A percentile compares a stretch with the other conserved stretches of the same genome.
These are phyloP conservation scores for Evansstolkia leycettana DNA, from an alignment of 495 filamentous ascomycete species.

Conservation along the genomic window DNA sequence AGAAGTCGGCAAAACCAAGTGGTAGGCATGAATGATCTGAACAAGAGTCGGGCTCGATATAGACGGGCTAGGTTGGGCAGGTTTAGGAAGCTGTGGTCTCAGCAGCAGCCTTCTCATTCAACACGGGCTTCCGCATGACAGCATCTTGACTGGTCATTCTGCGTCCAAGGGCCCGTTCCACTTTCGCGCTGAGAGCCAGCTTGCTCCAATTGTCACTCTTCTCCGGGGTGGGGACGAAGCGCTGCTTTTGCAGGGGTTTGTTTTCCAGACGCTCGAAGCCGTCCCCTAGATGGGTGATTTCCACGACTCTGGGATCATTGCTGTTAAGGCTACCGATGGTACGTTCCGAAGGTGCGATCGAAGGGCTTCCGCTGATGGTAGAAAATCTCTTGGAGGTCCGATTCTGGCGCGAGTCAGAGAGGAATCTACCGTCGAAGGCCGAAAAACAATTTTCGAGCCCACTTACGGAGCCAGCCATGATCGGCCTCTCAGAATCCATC, in stretches of 20 bases:
- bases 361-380: conserved; percentile 66
- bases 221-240: conserved; percentile 68
- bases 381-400: conserved; percentile 69
- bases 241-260: conserved; percentile 71
- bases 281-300: conserved; percentile 71
- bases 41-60: neutral
- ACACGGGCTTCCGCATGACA: conserved; percentile 53
- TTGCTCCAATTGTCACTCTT: conserved; percentile 82
- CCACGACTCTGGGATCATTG: conserved; percentile 44
- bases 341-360: conserved; percentile 49
- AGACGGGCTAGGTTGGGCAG: neutral
- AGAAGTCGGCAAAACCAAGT: no score
- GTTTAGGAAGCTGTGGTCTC: conserved; percentile 11
- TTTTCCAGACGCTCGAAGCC: conserved; percentile 85
- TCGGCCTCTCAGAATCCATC: conserved; percentile 61
- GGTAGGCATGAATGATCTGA: no score
- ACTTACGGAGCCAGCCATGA: conserved; percentile 66
- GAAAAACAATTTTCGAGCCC: neutral
- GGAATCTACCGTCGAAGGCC: no score
- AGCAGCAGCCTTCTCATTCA: conserved; percentile 35
- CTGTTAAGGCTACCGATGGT: conserved; percentile 50
- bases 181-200: conserved; percentile 82
- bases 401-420: conserved; percentile 26
- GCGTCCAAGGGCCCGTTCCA: conserved; percentile 81
- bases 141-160: conserved; percentile 90